Evolutionary conservation across 2,329 filamentous ascomycete species (phyloP), one percentile per base, ranked within the genome.

Genomic region (Epichloe sibirici): DNA sequence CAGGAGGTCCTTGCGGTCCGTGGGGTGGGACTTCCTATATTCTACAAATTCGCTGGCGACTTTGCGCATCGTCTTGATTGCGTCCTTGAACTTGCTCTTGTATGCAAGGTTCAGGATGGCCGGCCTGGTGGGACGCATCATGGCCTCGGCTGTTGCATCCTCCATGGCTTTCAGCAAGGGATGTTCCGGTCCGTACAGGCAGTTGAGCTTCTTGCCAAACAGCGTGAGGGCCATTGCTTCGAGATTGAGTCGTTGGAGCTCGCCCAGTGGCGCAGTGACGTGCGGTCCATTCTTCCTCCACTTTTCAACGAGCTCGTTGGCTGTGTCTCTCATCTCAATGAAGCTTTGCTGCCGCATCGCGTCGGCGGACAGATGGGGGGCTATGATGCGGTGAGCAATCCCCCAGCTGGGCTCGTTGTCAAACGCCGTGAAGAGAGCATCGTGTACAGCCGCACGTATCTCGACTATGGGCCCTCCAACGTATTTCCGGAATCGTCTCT

Each of bases 1-100:
- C 8, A 87, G 72, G 31, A 86, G 58, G 58, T 87, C 83, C 46
- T 77, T 73, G n/a, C 76, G 74, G 12, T 76, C 72, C 0, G 72
- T 72, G 0, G 78, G 76, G 56, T 80, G 73, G 2, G 71, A 65
- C 55, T 73, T 73, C 38, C 82, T 76, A 49, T 75, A 62, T n/a
- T 75, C 64, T 34, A 86, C 74, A n/a, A 85, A 61, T 0, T 81
- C 76, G 4, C 70, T 69, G 2, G 74, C 79, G 44, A 74, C 83
- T 9, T 69, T 63, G 4, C 81, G 76, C 70, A 85, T 74, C 1
- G 69, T 61, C 15, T 71, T 71, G 53, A 75, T 81, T 35, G 78
- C 70, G 1, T 66, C 68, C 52, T 76, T 75, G 60, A 79, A 80
- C 60, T 79, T 81, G 55, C 70, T 56, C 23, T 73, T 67, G 61